Conservation (phyloP, 225 moss, liverwort and hornwort species). For the Sphagnum tenellum region DNA sequence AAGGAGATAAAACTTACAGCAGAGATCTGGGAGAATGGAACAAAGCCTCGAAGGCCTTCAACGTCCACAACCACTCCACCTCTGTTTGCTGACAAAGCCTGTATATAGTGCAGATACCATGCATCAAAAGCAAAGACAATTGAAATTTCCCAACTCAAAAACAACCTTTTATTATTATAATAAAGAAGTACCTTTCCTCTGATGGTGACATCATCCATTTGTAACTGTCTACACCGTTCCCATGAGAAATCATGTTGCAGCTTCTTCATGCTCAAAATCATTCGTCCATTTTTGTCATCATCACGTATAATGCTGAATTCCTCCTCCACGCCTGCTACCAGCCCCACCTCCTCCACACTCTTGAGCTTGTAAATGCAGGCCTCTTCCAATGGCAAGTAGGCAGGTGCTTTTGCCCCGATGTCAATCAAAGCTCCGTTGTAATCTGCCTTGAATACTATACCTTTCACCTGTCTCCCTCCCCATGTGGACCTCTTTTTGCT, state of each 20-base stretch:
- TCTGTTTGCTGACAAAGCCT: slow-evolving; percentile 34
- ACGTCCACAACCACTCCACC: slow-evolving; percentile 47
- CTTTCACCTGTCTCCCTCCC: slow-evolving; percentile 18
- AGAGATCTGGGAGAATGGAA: slow-evolving; percentile 50
- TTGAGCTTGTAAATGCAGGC: slow-evolving; percentile 43
- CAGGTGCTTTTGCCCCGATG: slow-evolving; percentile 44
- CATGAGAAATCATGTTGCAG: slow-evolving; percentile 44
- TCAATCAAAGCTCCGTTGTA: slow-evolving; percentile 40
- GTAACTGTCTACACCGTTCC: slow-evolving; percentile 53
- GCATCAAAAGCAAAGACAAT: too few relatives aligned
- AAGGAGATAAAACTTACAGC: slow-evolving; percentile 2
- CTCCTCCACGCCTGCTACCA: slow-evolving; percentile 34
- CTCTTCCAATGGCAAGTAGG: slow-evolving; percentile 34
- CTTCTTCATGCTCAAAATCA: slow-evolving; percentile 40
- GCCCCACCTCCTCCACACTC: slow-evolving; percentile 37
- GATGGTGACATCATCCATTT: slow-evolving; percentile 40
- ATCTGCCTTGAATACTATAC: slow-evolving; percentile 49
- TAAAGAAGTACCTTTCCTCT: slow-evolving; percentile 26
- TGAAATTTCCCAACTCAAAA: too few relatives aligned
- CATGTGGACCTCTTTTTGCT: neutral
- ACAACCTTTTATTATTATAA: too few relatives aligned
- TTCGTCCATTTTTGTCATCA: slow-evolving; percentile 42
- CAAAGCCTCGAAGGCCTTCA: slow-evolving; percentile 47
- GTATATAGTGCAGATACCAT: neutral
- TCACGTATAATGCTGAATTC: slow-evolving; percentile 49